Evolutionary conservation across 169 alveolate genomes (phyloP).

Genomic region (Besnoitia besnoiti): DNA sequence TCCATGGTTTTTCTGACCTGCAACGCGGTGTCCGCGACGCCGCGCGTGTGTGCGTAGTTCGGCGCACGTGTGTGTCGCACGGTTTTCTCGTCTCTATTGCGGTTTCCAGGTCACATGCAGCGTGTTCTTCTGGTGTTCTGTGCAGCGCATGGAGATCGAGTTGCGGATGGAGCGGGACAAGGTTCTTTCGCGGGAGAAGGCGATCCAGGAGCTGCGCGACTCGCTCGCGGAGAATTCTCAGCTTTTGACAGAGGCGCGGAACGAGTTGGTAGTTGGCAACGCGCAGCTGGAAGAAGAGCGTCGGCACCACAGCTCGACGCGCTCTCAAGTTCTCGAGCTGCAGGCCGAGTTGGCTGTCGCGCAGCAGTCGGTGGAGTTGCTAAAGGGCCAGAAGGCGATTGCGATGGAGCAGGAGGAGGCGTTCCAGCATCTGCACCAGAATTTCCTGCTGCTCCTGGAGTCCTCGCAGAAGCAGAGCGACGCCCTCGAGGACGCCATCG

Average conservation of each 20-base stretch:
- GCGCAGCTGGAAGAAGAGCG: neutral
- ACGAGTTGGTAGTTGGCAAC: neutral
- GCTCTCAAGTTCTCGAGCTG: neutral
- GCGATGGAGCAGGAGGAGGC: neutral
- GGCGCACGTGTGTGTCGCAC: too few species aligned
- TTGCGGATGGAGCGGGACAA: constrained; percentile 25
- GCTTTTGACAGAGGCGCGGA: neutral
- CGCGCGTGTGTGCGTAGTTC: too few species aligned
- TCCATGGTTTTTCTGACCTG: neutral
- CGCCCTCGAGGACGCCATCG: neutral
- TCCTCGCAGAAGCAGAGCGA: neutral
- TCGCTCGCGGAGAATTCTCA: neutral
- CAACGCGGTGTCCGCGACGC: too few species aligned
- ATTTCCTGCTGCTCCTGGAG: neutral
- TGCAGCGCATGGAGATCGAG: constrained; percentile 22
- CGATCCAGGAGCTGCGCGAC: neutral
- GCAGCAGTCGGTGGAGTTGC: neutral
- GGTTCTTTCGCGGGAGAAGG: neutral
- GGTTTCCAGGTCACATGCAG: neutral
- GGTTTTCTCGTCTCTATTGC: neutral
- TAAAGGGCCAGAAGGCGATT: neutral
- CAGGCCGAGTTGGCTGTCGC: neutral
- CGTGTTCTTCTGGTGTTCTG: neutral
- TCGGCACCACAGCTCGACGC: neutral
- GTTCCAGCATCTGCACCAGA: neutral